Percentiles rank a stretch among this genome's conserved stretches.
Conservation (phyloP, 2,329 filamentous ascomycete species). For the Curvularia hawaiiensis region DNA sequence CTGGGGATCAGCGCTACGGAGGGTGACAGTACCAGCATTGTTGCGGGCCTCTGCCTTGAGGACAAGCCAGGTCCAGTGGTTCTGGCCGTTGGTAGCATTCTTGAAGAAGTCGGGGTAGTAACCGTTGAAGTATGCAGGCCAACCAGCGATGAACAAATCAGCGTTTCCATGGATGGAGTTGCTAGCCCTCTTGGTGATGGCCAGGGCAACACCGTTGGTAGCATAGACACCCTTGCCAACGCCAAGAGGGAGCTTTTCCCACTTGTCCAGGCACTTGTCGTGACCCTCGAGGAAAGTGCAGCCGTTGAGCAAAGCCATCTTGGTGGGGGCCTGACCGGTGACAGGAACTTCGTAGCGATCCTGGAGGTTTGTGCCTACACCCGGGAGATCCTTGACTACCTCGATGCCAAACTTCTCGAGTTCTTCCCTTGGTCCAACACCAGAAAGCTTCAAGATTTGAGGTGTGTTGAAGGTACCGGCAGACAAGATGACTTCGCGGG, state of each 20-base stretch:
- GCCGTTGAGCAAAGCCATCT: constrained; percentile 44
- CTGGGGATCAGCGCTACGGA: constrained; percentile 64
- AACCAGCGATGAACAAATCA: constrained; percentile 61
- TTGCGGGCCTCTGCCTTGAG: constrained; percentile 69
- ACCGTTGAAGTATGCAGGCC: constrained; percentile 58
- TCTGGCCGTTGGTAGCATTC: constrained; percentile 51
- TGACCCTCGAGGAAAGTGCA: constrained; percentile 50
- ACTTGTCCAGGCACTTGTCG: constrained; percentile 52
- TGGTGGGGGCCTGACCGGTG: constrained; percentile 49
- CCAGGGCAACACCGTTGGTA: constrained; percentile 59
- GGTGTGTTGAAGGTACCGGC: constrained; percentile 65
- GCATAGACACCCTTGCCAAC: constrained; percentile 52
- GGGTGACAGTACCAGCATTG: constrained; percentile 62
- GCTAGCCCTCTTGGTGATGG: constrained; percentile 49
- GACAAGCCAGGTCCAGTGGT: constrained; percentile 56
- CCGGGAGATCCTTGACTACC: constrained; percentile 60
- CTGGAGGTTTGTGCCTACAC: constrained; percentile 68
- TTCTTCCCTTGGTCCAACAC: constrained; percentile 63
- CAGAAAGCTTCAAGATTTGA: constrained; percentile 65
- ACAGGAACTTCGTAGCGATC: constrained; percentile 62
- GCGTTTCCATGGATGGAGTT: constrained; percentile 50
- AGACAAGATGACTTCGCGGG: constrained; percentile 35
- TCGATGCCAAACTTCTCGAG: constrained; percentile 61
- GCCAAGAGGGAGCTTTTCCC: constrained; percentile 42
- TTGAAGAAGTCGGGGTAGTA: constrained; percentile 61